Evolutionary conservation across 768 basidiomycete species (phyloP).

Genomic region (Dacryopinax primogenitus): DNA sequence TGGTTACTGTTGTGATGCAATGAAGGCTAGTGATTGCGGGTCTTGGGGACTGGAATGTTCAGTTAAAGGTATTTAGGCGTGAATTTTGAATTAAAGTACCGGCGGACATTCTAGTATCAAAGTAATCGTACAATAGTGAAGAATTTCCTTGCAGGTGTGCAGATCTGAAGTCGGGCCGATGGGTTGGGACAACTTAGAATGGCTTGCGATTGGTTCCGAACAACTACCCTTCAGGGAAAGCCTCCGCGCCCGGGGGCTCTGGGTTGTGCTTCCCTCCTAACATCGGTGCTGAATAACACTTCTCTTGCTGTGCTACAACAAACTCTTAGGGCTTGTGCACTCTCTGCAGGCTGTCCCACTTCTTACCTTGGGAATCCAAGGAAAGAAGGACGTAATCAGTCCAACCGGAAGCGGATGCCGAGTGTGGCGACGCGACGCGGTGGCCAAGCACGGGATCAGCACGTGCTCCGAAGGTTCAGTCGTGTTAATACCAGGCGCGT

Average conservation of each 20-base stretch:
- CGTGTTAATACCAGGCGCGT: constrained; percentile 8
- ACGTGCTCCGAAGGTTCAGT: constrained; percentile 1
- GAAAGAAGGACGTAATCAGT: no score
- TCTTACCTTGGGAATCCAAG: background rate
- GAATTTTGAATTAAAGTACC: no score
- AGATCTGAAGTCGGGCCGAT: no score
- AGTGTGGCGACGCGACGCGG: background rate
- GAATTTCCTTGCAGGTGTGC: no score
- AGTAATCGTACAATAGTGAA: no score
- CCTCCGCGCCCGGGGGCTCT: background rate
- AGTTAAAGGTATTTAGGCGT: no score
- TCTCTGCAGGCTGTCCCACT: background rate
- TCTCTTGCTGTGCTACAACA: background rate
- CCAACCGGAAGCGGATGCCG: no score
- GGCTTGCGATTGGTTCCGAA: background rate
- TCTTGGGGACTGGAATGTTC: no score
- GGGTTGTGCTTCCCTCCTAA: background rate
- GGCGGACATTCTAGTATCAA: no score
- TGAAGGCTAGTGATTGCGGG: no score
- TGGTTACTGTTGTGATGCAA: no score
- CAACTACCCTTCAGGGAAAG: background rate
- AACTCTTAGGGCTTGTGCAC: background rate
- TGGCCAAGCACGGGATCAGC: background rate
- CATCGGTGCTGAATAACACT: constrained; percentile 6
- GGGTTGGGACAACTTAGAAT: no score